phyloP scores from a whole-genome alignment of 2,329 filamentous ascomycete species.

The Aspergillus hortae region DNA sequence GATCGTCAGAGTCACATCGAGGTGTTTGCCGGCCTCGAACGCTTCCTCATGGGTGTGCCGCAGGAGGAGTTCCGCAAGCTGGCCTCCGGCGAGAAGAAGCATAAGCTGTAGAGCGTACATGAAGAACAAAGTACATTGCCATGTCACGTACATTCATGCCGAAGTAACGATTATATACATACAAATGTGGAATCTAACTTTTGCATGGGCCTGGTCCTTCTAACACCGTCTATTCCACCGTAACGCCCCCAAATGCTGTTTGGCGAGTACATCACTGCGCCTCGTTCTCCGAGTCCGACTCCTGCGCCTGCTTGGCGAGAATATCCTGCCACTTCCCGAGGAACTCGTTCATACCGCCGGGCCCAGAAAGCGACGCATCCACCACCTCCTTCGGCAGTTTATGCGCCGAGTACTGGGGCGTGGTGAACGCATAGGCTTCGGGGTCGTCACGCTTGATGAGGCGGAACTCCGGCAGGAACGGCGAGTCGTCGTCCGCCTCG shows the following conservation, averaged over 20 bases:
- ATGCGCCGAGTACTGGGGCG: slow-evolving; percentile 87
- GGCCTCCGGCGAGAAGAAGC: slow-evolving; percentile 83
- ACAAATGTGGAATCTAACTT: neutral
- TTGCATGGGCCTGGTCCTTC: neutral
- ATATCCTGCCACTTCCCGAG: slow-evolving; percentile 69
- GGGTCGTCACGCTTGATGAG: slow-evolving; percentile 81
- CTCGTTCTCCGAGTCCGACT: slow-evolving; percentile 29
- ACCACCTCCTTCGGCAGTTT: slow-evolving; percentile 94
- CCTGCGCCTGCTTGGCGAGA: slow-evolving; percentile 40
- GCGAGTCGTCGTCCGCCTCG: slow-evolving; percentile 48
- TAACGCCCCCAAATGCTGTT: slow-evolving; percentile 28
- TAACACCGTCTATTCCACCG: slow-evolving; percentile 11
- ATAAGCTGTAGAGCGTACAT: slow-evolving; percentile 66
- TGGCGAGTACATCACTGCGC: slow-evolving; percentile 6
- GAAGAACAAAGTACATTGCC: neutral
- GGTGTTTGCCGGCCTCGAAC: slow-evolving; percentile 78
- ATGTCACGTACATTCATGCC: neutral
- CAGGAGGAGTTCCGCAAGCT: slow-evolving; percentile 86
- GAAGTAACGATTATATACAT: neutral
- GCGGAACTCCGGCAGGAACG: slow-evolving; percentile 71
- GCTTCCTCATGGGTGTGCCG: slow-evolving; percentile 75
- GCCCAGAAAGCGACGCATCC: slow-evolving; percentile 61
- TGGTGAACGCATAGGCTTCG: slow-evolving; percentile 80
- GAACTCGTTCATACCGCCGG: slow-evolving; percentile 78
- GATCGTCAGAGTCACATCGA: slow-evolving; percentile 78